Conservation (phyloP, 2,329 filamentous ascomycete genomes). For the Fusarium dlaminii region DNA sequence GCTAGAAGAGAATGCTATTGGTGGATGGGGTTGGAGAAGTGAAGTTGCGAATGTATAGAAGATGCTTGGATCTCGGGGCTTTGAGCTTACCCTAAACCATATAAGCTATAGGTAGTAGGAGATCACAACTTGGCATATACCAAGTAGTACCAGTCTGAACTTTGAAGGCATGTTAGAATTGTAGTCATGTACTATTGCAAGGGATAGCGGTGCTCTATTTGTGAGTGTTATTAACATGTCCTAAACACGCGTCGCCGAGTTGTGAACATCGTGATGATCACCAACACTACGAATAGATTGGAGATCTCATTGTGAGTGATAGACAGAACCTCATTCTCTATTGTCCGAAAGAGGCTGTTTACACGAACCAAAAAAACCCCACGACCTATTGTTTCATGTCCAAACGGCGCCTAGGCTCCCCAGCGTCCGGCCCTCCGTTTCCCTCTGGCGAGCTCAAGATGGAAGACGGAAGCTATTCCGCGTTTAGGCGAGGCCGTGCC, state of each 20-base stretch:
- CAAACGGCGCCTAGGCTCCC: conserved; percentile 13
- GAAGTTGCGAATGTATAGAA: conserved; percentile 39
- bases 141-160: too few relatives aligned
- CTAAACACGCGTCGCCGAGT: not conserved
- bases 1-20: conserved; percentile 23
- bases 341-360: not conserved
- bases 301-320: not conserved
- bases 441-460: conserved; percentile 8
- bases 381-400: conserved; percentile 23
- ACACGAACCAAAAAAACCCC: conserved; percentile 4
- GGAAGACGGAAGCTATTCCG: conserved; percentile 36
- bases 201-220: not conserved
- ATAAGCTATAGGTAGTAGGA: not conserved
- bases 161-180: not conserved
- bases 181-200: not conserved
- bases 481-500: conserved; percentile 41
- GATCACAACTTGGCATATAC: not conserved
- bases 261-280: not conserved
- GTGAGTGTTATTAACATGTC: not conserved
- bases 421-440: not conserved
- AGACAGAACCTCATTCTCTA: not conserved
- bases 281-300: not conserved
- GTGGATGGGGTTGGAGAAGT: conserved; percentile 43
- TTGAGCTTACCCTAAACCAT: not conserved
- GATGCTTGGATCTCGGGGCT: not conserved